Evolutionary conservation across 306 rosid genomes (phyloP).

Genomic region (Prunus dulcis): DNA sequence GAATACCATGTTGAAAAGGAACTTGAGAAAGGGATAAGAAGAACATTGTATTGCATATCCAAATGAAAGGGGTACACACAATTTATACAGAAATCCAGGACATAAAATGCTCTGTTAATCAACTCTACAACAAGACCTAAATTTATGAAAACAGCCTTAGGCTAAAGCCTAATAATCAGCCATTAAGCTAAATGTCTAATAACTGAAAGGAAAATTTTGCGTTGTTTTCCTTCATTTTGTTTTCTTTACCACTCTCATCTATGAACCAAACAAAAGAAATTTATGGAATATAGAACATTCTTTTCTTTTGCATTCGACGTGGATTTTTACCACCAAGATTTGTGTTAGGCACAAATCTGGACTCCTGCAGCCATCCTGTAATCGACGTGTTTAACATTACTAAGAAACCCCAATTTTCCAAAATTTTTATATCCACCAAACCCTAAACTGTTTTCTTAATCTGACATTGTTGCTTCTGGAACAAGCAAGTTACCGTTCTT

Average conservation of each 20-base stretch:
- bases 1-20: not conserved
- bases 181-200: not conserved
- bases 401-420: not conserved
- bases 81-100: not conserved
- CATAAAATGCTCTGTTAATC: not conserved
- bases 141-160: not conserved
- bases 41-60: not conserved
- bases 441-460: not conserved
- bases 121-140: not conserved
- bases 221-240: not conserved
- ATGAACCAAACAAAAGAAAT: not conserved
- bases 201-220: not conserved
- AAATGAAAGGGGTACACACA: not conserved
- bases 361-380: not conserved
- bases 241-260: not conserved
- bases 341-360: not conserved
- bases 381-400: not conserved
- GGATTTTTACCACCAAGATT: not conserved
- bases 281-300: not conserved
- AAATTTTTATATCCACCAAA: not conserved
- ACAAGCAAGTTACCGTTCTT: not conserved
- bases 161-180: no score
- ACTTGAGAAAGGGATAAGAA: not conserved
- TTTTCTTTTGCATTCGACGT: not conserved
- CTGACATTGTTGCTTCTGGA: not conserved